Evolutionary conservation across 148 eudicot genomes (phyloP).

Genomic region (Rhododendron vialii): DNA sequence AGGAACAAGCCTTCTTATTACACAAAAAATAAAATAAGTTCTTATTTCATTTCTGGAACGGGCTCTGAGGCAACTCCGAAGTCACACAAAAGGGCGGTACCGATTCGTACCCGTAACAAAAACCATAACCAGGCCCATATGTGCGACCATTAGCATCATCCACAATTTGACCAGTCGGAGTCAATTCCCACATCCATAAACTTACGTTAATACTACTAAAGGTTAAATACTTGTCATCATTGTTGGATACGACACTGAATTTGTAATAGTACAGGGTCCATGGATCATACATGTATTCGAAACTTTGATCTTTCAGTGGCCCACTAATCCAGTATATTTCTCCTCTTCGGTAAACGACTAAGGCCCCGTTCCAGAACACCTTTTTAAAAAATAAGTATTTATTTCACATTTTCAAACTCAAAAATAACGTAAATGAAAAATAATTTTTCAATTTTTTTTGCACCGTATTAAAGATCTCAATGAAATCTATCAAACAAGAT

Average conservation of each 20-base stretch:
- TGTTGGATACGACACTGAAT: slow-evolving; percentile 4
- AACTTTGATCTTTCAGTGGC: slow-evolving; percentile 8
- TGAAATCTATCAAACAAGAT: too few relatives aligned
- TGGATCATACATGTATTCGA: background rate
- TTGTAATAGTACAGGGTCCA: background rate
- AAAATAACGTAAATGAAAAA: too few relatives aligned
- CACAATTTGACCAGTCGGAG: background rate
- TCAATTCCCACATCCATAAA: background rate
- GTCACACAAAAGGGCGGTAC: background rate
- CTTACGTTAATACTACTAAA: background rate
- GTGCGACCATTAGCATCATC: background rate
- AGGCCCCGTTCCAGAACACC: too few relatives aligned
- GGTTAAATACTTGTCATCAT: slow-evolving; percentile 18
- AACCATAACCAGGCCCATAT: background rate
- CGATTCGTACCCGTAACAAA: slow-evolving; percentile 26
- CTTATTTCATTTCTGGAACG: too few relatives aligned
- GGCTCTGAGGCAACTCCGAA: slow-evolving; percentile 14
- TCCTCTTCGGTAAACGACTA: slow-evolving; percentile 19
- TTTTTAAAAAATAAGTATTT: too few relatives aligned
- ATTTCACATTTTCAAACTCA: too few relatives aligned
- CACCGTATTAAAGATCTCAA: too few relatives aligned
- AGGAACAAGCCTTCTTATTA: too few relatives aligned
- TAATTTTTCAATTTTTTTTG: too few relatives aligned
- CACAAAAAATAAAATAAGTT: too few relatives aligned
- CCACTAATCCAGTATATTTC: slow-evolving; percentile 35